Base-by-base conservation (phyloP, 1,284 basidiomycete genomes). In the Cryptococcus neoformans region DNA sequence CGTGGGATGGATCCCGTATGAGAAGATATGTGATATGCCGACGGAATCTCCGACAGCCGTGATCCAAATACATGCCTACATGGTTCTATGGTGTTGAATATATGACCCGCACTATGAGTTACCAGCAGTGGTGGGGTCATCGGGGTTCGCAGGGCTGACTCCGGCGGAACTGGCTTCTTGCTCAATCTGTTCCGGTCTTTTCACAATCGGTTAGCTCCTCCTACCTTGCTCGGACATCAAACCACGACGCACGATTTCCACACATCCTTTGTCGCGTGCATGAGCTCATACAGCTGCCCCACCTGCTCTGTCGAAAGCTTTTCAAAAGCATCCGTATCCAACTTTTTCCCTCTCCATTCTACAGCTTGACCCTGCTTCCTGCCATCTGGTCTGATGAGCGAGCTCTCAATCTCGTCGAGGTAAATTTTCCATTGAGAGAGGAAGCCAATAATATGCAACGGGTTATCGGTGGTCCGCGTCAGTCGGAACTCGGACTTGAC, bases 351-450 rank as follows among this genome's bases (percentile, higher is more conserved):
- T 49, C 71, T 76, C 72, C 87, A 90, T 46, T 52, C 53, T 48
- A 28, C 58, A 51, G 7, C 66, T 67, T 59, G 79, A 70, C 2
- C 74, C 75, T 58, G 38, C 77, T 70, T 37, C 79, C 80, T 44
- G 64, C 62, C 12, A 11, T 49, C 54, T n/a, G 55, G 16, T 9
- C 48, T 38, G 7, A 46, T 45, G 21, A 34, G 36, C 83, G 60
- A 63, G 2, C 46, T 21, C 55, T 76, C 71, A 16, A 93, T 71
- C 62, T 84, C 79, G 67, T 94, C 90, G 54, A 96, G 81, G 74
- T 96, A 97, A 58, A 84, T 72, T 75, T 94, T 95, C 93, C 93
- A 96, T 68, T 95, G 89, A 4, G 87, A 87, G 14, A 96, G 80
- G 72, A 97, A 97, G 28, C 28, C 92, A 72, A 96, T 92, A 62